Evolutionary conservation across 768 basidiomycete genomes (phyloP), one percentile per base, ranked within the genome.

Genomic region (Pleurotus sapidus): DNA sequence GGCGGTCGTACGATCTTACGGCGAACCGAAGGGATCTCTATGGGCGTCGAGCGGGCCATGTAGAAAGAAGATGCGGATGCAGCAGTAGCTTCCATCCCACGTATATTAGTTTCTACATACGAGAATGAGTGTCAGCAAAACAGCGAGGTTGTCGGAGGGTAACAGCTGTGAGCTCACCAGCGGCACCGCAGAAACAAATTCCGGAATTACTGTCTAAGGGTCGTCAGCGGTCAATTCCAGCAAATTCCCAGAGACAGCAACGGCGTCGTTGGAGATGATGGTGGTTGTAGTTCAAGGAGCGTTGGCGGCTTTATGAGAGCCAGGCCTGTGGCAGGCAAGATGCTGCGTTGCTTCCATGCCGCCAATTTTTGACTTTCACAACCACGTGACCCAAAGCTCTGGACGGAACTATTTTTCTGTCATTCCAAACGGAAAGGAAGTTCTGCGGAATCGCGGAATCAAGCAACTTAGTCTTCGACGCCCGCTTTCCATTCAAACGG

Each of bases 21-120:
- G 49, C 70, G 72, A 54, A 70, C 65, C 47, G 59, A 61, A 15
- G 79, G 79, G 57, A 81, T 81, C 57, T 75, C 75, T 65, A 81
- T 80, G 54, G 80, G 79, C 27, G 70, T 70, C 18, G 79, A 55
- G 60, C 55, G 58, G 45, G 37, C 34, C 55, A 59, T 60, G 34
- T 20, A 55, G 57, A 15, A 15, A 25, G 49, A 40, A 49, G 56
- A 20, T 24, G 49, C 14, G 27, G 39, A 11, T 3, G 15, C 23
- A 24, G 51, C 39, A 37, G 39, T 54, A 54, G 37, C 42, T 54
- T 54, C 51, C 51, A 54, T 54, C 14, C 20, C 14, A 12, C 20
- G n/a, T 23, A n/a, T n/a, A 23, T 54, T 54, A 18, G n/a, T 40
- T 54, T 54, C 51, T 37, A 42, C 23, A 39, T 37, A 54, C 25